A percentile compares a stretch with the other conserved stretches of the same genome.
phyloP scores from a whole-genome alignment of 768 basidiomycete genomes.

The Xerocomellus amylosporus region DNA sequence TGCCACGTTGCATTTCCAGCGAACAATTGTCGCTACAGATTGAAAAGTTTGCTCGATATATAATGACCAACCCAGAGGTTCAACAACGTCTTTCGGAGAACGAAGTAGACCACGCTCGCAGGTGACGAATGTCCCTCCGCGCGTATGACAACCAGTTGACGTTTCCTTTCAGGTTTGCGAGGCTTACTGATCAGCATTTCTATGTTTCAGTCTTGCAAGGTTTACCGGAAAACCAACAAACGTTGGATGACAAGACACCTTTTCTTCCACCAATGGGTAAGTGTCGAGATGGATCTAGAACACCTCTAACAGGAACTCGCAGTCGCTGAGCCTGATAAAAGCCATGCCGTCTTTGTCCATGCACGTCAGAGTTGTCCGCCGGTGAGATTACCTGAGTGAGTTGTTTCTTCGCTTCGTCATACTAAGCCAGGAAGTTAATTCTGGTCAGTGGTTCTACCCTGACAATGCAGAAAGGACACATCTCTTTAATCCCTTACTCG shows the following conservation, averaged over 20 bases:
- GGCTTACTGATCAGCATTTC: constrained; percentile 75
- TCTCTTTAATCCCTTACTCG: constrained; percentile 74
- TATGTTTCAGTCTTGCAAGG: constrained; percentile 77
- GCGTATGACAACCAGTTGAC: neutral
- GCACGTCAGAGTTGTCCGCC: constrained; percentile 70
- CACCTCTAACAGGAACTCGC: constrained; percentile 10
- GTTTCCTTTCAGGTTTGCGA: constrained; percentile 56
- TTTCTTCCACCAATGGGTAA: constrained; percentile 76
- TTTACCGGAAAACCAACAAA: constrained; percentile 72
- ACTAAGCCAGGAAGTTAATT: neutral
- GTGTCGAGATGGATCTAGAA: constrained; percentile 22
- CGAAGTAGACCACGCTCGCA: constrained; percentile 77
- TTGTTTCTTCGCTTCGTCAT: constrained; percentile 1
- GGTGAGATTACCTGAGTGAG: constrained; percentile 68
- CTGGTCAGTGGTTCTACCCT: constrained; percentile 59
- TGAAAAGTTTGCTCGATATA: constrained; percentile 81
- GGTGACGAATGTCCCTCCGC: constrained; percentile 40
- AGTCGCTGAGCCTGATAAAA: constrained; percentile 80
- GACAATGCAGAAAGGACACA: constrained; percentile 77
- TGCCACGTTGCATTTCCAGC: neutral
- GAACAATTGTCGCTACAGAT: constrained; percentile 48
- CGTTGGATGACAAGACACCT: constrained; percentile 69
- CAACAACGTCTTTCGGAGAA: constrained; percentile 80
- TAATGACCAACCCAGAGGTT: constrained; percentile 64
- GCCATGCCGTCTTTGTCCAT: constrained; percentile 76